Evolutionary conservation across 108 stramenopile species (phyloP).

Genomic region (Cyclotella sp.): DNA sequence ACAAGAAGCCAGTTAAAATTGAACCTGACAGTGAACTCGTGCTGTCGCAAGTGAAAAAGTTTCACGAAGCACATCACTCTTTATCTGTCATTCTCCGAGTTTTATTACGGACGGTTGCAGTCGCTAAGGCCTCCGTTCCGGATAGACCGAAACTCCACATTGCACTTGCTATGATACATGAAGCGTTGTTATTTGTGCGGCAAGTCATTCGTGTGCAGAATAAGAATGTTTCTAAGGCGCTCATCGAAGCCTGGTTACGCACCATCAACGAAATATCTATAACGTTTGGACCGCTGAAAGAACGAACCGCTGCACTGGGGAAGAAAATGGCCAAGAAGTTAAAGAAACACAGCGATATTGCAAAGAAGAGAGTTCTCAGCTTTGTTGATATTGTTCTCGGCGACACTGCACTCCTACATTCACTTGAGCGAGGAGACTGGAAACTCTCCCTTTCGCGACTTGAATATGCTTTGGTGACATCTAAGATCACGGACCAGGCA

Average conservation of each 20-base stretch:
- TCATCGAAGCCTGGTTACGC: slow-evolving; percentile 69
- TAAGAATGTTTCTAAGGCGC: slow-evolving; percentile 65
- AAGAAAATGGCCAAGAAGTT: slow-evolving; percentile 73
- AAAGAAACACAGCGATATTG: slow-evolving; percentile 75
- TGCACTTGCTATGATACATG: slow-evolving; percentile 72
- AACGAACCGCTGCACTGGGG: slow-evolving; percentile 70
- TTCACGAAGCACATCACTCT: slow-evolving; percentile 46
- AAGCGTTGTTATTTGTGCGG: slow-evolving; percentile 70
- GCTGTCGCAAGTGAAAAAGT: slow-evolving; percentile 33
- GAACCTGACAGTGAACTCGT: slow-evolving; percentile 13
- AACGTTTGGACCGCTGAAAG: slow-evolving; percentile 82
- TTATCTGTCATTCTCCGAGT: slow-evolving; percentile 44
- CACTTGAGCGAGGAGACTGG: slow-evolving; percentile 84
- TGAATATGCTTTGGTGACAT: slow-evolving; percentile 70
- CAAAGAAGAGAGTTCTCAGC: slow-evolving; percentile 66
- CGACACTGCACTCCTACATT: slow-evolving; percentile 72
- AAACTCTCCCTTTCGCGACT: slow-evolving; percentile 54
- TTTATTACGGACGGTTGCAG: slow-evolving; percentile 66
- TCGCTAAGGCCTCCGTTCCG: slow-evolving; percentile 68
- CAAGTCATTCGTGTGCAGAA: slow-evolving; percentile 75
- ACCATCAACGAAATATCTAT: slow-evolving; percentile 66
- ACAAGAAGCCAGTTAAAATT: neutral
- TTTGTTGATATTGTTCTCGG: slow-evolving; percentile 77
- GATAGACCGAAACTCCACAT: slow-evolving; percentile 73
- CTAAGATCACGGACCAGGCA: slow-evolving; percentile 74